phyloP scores from a whole-genome alignment of 1,284 basidiomycete species.

The Naganishia liquefaciens region DNA sequence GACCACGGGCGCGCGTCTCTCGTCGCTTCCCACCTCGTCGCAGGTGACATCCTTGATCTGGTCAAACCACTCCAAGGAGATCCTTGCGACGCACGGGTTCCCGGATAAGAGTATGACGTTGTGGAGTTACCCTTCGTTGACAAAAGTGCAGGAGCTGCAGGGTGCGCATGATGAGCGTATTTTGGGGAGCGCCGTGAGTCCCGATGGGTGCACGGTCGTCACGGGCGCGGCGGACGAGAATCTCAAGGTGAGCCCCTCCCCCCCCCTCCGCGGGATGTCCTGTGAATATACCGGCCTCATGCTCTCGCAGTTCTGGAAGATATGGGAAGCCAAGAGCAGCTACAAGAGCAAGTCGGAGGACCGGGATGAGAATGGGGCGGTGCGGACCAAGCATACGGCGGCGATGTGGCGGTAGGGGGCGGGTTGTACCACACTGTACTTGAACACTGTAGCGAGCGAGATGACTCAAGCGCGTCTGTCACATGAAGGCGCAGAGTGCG shows the following conservation, averaged over 20 bases:
- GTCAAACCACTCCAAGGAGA: conserved; percentile 84
- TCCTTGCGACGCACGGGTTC: conserved; percentile 90
- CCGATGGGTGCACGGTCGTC: conserved; percentile 82
- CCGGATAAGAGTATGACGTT: conserved; percentile 63
- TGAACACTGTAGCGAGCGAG: no score
- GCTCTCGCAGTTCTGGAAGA: conserved; percentile 49
- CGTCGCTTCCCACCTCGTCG: conserved; percentile 76
- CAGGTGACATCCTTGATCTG: conserved; percentile 93
- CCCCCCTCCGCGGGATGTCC: no score
- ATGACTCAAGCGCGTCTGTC: no score
- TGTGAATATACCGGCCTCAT: background rate
- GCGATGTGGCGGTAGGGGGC: conserved; percentile 27
- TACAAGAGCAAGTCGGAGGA: conserved; percentile 38
- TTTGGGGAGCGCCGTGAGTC: conserved; percentile 78
- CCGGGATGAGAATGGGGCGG: conserved; percentile 31
- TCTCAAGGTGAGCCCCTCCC: conserved; percentile 62
- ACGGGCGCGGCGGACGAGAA: conserved; percentile 93
- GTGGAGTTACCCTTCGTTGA: conserved; percentile 61
- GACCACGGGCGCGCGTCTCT: conserved; percentile 81
- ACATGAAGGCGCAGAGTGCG: background rate
- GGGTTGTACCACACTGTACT: background rate
- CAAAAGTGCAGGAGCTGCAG: conserved; percentile 79
- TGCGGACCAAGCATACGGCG: conserved; percentile 19
- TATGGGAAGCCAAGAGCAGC: conserved; percentile 50
- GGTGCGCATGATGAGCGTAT: conserved; percentile 90